Evolutionary conservation across 2,329 filamentous ascomycete genomes (phyloP).

Genomic region (Colletotrichum sp.): DNA sequence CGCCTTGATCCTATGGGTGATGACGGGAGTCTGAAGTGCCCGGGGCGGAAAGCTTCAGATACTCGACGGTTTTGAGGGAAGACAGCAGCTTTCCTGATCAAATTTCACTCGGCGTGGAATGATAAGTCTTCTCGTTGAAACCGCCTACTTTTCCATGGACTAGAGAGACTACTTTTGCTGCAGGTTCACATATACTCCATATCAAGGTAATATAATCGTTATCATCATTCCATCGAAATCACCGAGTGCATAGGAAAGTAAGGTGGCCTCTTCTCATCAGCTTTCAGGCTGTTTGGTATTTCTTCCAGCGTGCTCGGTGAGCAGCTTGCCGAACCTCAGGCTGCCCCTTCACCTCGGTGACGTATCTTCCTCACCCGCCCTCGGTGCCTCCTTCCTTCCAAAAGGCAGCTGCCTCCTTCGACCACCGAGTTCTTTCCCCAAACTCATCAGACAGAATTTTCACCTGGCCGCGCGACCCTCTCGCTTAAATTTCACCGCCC

Average conservation of each 20-base stretch:
- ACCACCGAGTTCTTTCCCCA: not conserved
- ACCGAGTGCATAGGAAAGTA: not conserved
- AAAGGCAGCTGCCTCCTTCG: not conserved
- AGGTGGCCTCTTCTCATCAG: not conserved
- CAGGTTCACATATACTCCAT: not conserved
- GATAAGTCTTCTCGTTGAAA: not conserved
- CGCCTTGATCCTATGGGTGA: not conserved
- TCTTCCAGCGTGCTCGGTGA: not conserved
- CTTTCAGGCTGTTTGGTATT: rapidly evolving
- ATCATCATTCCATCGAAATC: not conserved
- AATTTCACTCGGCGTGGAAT: not conserved
- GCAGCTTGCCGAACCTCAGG: not conserved
- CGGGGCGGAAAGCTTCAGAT: rapidly evolving
- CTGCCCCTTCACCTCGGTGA: not conserved
- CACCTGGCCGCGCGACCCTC: not conserved
- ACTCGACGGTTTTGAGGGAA: rapidly evolving
- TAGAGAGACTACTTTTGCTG: not conserved
- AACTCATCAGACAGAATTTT: not conserved
- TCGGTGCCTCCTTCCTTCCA: not conserved
- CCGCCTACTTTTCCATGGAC: not conserved
- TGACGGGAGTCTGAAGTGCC: not conserved
- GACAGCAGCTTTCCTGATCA: not conserved
- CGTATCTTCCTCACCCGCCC: not conserved
- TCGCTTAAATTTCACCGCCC: not conserved
- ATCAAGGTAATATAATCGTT: not conserved